phyloP scores from a whole-genome alignment of 805 yeast species.

The Saccharomycopsis sp. region DNA sequence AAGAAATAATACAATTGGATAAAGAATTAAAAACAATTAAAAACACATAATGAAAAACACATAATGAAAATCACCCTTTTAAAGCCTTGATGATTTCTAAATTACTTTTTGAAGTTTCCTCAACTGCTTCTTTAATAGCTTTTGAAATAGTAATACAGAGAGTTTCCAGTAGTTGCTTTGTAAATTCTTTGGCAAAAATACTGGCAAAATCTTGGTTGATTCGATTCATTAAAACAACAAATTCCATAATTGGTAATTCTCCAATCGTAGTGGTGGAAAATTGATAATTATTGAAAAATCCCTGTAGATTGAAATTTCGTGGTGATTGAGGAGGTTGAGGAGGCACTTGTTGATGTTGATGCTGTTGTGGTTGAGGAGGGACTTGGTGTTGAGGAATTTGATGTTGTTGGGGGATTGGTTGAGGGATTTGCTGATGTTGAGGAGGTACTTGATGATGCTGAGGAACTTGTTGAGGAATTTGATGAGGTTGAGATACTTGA shows the following conservation, averaged over 20 bases:
- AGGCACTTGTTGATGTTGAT: not conserved
- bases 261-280: constrained; percentile 12
- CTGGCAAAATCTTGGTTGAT: constrained; percentile 17
- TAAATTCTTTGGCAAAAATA: constrained; percentile 16
- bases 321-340: not conserved
- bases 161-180: constrained; percentile 13
- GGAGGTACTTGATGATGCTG: not conserved
- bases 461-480: not conserved
- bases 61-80: constrained; percentile 1
- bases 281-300: too few species aligned
- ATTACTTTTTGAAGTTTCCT: constrained; percentile 17
- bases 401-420: too few species aligned
- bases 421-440: too few species aligned
- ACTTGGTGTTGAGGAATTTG: too few species aligned
- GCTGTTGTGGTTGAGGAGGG: constrained; percentile 1
- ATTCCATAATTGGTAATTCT: constrained; percentile 14
- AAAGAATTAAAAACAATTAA: too few species aligned
- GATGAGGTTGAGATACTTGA: not conserved
- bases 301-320: too few species aligned
- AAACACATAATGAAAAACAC: not conserved
- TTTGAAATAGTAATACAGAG: constrained; percentile 10
- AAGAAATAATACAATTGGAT: not conserved
- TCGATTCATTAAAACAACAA: constrained; percentile 11
- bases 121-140: constrained; percentile 15
- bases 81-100: constrained; percentile 17